Evolutionary conservation across 163 green algal genomes (phyloP), one percentile per base, ranked within the genome.

Genomic region (Chlamydomonas reinhardtii): DNA sequence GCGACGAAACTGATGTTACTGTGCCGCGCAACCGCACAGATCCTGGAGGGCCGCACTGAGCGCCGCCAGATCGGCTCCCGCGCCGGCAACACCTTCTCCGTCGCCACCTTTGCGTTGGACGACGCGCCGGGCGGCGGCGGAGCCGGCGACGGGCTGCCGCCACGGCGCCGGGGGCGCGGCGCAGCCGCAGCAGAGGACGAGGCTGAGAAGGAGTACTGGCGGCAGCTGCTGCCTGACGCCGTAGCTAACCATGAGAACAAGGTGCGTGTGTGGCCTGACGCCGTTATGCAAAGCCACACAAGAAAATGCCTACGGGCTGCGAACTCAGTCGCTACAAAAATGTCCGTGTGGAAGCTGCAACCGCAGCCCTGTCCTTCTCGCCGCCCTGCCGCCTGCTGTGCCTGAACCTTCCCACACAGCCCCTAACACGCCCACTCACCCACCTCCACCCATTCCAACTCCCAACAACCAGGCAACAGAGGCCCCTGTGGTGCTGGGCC

Each of bases 31-130:
- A 48, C 39, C 39, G 2, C 19, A 11, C 83, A 96, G 79, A 99
- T 99, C 77, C 88, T 99, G 70, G 78, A 84, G n/a, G 84, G 82
- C 0, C 95, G 96, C 80, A 98, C 96, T 8, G 95, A 98, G 89
- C 97, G 97, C 91, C 93, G 96, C 2, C 91, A 95, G 89, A 93
- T 99, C n/a, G 95, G 95, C 74, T 91, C 80, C 29, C 84, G 93
- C n/a, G 90, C 91, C 19, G 95, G 95, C 76, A 99, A 98, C 94
- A 96, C 94, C 52, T 99, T 99, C 90, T 95, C 88, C 64, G 92
- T 94, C 12, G 95, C 96, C 6, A 94, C 91, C 29, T 98, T 98
- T 83, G 83, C 76, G 4, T 78, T 73, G 16, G 83, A 91, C 25
- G 79, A 82, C 27, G 72, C 87, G 66, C 31, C 31, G 16, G 11